Percentiles rank a stretch among this genome's conserved stretches.
phyloP scores from a whole-genome alignment of 805 yeast genomes.

The Clavispora santaluciae region DNA sequence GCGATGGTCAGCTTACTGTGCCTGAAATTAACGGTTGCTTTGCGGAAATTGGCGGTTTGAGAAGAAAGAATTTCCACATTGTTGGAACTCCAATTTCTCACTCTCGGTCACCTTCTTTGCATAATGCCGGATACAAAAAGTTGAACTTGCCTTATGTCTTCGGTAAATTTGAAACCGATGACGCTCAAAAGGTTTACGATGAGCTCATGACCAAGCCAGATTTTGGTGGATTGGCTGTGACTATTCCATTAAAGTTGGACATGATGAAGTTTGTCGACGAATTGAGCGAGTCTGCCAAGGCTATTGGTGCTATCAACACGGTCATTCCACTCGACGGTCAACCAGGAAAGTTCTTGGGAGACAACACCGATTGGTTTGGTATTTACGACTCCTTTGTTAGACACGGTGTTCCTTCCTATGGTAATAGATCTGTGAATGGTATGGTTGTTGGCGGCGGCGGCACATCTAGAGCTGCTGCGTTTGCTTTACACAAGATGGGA shows the following conservation, averaged over 20 bases:
- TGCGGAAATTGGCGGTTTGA: constrained; percentile 58
- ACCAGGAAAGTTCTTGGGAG: constrained; percentile 56
- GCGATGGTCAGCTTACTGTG: constrained; percentile 74
- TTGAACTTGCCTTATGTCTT: constrained; percentile 76
- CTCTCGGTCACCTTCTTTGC: constrained; percentile 86
- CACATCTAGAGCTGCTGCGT: constrained; percentile 91
- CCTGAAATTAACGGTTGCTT: constrained; percentile 56
- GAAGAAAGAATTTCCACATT: constrained; percentile 57
- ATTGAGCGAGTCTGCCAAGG: constrained; percentile 68
- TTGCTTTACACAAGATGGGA: constrained; percentile 76
- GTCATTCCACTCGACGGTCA: constrained; percentile 45
- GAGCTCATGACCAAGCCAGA: constrained; percentile 43
- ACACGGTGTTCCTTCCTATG: constrained; percentile 53
- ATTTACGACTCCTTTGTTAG: constrained; percentile 61
- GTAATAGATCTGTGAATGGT: constrained; percentile 44
- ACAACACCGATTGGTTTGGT: constrained; percentile 96
- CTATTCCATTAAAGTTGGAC: constrained; percentile 87
- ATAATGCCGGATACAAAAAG: constrained; percentile 70
- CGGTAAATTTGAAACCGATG: constrained; percentile 60
- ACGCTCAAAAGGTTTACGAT: constrained; percentile 52
- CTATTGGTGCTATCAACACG: constrained; percentile 95
- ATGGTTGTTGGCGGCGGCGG: constrained; percentile 96
- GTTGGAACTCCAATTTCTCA: constrained; percentile 81
- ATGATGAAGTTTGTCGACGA: constrained; percentile 63
- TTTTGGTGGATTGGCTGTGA: constrained; percentile 94